Conservation (phyloP, 2,329 filamentous ascomycete species). For the Neocatenulostroma microsporum region DNA sequence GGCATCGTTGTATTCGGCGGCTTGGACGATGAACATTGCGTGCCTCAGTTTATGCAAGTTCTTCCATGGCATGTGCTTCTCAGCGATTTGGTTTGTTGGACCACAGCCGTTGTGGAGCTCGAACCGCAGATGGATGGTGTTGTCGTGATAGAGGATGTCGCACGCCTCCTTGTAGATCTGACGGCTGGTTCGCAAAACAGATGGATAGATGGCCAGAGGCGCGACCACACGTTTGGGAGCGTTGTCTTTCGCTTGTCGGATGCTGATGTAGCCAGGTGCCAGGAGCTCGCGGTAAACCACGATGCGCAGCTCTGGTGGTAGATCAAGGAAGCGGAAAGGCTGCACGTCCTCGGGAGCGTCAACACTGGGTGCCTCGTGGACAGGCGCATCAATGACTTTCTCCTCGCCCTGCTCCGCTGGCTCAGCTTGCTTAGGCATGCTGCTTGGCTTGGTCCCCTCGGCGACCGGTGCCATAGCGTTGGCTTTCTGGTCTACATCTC, state of each 20-base stretch:
- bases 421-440: too few relatives aligned
- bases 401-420: too few relatives aligned
- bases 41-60: too few relatives aligned
- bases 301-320: conserved; percentile 15
- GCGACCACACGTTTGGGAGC: conserved; percentile 16
- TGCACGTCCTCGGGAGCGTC: neutral
- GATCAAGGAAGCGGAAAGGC: conserved; percentile 14
- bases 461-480: too few relatives aligned
- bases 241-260: conserved; percentile 17
- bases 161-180: conserved; percentile 31
- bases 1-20: too few relatives aligned
- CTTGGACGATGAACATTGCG: too few relatives aligned
- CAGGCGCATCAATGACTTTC: too few relatives aligned
- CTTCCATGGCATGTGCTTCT: too few relatives aligned
- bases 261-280: conserved; percentile 11
- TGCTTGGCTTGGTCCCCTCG: too few relatives aligned
- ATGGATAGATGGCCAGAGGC: neutral
- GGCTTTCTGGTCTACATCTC: too few relatives aligned
- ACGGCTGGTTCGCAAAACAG: conserved; percentile 28
- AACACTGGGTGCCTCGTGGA: neutral
- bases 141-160: conserved; percentile 30
- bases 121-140: conserved; percentile 26
- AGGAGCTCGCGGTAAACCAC: conserved; percentile 13
- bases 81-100: neutral
- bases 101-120: neutral